Conservation (phyloP, 2,329 filamentous ascomycete genomes). For the Podosphaera leucotricha region DNA sequence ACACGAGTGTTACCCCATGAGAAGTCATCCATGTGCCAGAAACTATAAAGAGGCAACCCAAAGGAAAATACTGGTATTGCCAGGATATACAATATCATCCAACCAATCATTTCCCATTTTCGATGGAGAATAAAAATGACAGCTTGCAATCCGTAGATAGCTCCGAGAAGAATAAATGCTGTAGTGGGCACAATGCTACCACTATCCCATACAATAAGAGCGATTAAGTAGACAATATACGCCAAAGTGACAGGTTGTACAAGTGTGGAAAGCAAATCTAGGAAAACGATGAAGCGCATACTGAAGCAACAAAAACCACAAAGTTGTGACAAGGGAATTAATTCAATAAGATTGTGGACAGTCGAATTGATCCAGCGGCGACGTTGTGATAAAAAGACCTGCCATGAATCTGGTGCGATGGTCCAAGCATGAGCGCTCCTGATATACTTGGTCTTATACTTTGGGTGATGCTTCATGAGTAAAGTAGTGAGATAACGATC, state of each 20-base stretch:
- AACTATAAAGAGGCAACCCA: conserved; percentile 73
- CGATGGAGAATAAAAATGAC: conserved; percentile 90
- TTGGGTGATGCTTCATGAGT: conserved; percentile 71
- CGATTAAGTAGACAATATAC: conserved; percentile 78
- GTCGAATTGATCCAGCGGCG: conserved; percentile 99
- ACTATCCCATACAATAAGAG: conserved; percentile 37
- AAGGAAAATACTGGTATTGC: conserved; percentile 85
- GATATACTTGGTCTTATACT: conserved; percentile 98
- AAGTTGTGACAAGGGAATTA: conserved; percentile 78
- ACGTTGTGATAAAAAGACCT: conserved; percentile 89
- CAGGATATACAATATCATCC: conserved; percentile 91
- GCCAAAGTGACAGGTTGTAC: conserved; percentile 78
- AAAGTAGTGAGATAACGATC: conserved; percentile 94
- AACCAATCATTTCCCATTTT: conserved; percentile 99
- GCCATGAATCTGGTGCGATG: conserved; percentile 83
- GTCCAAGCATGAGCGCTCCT: conserved; percentile 87
- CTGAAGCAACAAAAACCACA: conserved; percentile 99
- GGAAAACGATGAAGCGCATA: conserved; percentile 93
- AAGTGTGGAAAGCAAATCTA: conserved; percentile 78
- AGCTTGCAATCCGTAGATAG: conserved; percentile 92
- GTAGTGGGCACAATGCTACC: conserved; percentile 47
- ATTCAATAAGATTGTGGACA: conserved; percentile 88
- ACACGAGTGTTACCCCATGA: conserved; percentile 98
- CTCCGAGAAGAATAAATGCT: conserved; percentile 72
- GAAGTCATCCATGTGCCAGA: conserved; percentile 99